A percentile compares a stretch with the other conserved stretches of the same genome.
Evolutionary conservation across 129 eudicot species (phyloP).

Genomic region (Pulicaria dysenterica): DNA sequence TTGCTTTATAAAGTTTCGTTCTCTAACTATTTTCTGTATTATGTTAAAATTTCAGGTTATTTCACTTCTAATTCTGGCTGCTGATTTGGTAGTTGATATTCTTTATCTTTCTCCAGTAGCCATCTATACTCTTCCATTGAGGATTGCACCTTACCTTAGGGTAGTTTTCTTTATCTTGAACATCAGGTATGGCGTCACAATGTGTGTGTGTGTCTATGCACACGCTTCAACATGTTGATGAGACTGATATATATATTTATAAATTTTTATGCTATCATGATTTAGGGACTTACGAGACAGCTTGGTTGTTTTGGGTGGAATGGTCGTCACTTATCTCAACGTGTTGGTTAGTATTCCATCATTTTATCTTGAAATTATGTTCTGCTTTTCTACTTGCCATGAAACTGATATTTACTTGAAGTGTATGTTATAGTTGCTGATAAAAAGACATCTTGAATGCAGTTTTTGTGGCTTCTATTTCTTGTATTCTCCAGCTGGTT

Average conservation of each 20-base stretch:
- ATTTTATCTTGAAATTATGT: conserved; percentile 7
- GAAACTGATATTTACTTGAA: conserved; percentile 2
- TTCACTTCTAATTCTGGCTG: conserved; percentile 63
- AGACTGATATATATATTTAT: conserved; percentile 4
- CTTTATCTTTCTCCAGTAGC: conserved; percentile 79
- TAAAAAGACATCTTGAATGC: conserved; percentile 26
- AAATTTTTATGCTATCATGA: conserved; percentile 17
- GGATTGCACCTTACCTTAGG: conserved; percentile 90
- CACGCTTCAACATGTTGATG: not conserved
- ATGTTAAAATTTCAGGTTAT: conserved; percentile 47
- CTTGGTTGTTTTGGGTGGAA: conserved; percentile 72
- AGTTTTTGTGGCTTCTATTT: conserved; percentile 79
- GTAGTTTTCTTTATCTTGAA: conserved; percentile 69
- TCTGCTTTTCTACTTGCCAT: conserved; percentile 19
- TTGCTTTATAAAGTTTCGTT: conserved; percentile 6
- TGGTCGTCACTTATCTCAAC: conserved; percentile 85
- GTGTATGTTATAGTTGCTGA: not conserved
- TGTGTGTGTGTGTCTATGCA: not conserved
- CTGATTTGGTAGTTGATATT: conserved; percentile 62
- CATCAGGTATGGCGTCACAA: conserved; percentile 62
- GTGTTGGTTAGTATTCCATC: conserved; percentile 64
- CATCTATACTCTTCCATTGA: conserved; percentile 73
- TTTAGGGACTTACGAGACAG: conserved; percentile 77
- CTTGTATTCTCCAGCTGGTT: conserved; percentile 92
- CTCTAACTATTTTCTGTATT: not conserved